Percentiles rank a stretch among this genome's conserved stretches.
These are phyloP conservation scores for Panaeolus cyanescens DNA, from an alignment of 768 basidiomycete genomes.

Conservation along the genomic window DNA sequence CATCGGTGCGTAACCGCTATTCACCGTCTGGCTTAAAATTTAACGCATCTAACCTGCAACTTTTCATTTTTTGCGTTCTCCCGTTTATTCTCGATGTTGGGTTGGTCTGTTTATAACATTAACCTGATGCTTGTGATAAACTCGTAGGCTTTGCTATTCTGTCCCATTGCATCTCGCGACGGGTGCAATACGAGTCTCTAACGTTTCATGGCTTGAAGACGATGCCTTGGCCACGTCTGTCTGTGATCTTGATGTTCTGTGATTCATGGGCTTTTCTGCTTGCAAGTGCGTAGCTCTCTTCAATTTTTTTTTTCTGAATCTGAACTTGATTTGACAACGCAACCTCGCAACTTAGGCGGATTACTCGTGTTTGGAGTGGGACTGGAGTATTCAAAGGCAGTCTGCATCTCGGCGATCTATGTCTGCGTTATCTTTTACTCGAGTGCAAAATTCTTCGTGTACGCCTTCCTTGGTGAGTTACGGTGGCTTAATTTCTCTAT, in stretches of 20 bases:
- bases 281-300: conserved; percentile 28
- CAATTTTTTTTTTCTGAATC: neutral
- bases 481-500: neutral
- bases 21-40: neutral
- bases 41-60: neutral
- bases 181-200: conserved; percentile 32
- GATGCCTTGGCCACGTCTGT: conserved; percentile 41
- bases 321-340: conserved; percentile 3
- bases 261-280: conserved; percentile 47
- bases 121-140: neutral
- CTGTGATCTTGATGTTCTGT: conserved; percentile 40
- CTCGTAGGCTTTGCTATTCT: conserved; percentile 17
- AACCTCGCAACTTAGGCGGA: conserved; percentile 30
- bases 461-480: conserved; percentile 43
- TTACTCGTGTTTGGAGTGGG: conserved; percentile 47
- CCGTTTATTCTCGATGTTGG: neutral
- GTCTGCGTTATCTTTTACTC: conserved; percentile 45
- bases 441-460: conserved; percentile 47
- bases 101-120: too few relatives aligned
- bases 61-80: neutral
- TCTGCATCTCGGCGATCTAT: conserved; percentile 45
- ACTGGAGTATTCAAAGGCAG: conserved; percentile 31
- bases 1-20: conserved; percentile 22
- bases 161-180: conserved; percentile 41
- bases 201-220: conserved; percentile 25